These are phyloP conservation scores for Dalechampia spathulata DNA, from an alignment of 441 rosid species.

Conservation along the genomic window DNA sequence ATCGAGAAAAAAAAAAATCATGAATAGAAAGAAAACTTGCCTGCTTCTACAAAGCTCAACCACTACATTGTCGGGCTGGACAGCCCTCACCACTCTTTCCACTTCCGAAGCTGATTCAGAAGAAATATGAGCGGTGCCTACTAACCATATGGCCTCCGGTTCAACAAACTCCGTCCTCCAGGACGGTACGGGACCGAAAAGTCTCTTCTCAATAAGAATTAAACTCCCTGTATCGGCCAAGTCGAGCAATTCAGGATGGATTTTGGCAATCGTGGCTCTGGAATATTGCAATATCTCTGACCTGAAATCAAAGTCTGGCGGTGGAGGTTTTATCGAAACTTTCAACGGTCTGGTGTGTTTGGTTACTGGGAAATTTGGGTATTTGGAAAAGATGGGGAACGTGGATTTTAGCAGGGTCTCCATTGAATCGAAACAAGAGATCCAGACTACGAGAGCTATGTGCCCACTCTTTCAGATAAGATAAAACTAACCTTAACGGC, in stretches of 20 bases:
- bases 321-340: constrained; percentile 61
- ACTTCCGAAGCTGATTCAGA: constrained; percentile 50
- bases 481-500: no score
- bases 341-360: constrained; percentile 30
- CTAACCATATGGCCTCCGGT: constrained; percentile 70
- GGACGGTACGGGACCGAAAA: constrained; percentile 63
- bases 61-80: constrained; percentile 71
- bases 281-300: constrained; percentile 41
- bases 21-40: constrained; percentile 17
- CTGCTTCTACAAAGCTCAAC: constrained; percentile 94
- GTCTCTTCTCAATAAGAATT: constrained; percentile 45
- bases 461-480: no score
- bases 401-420: constrained; percentile 37
- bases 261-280: constrained; percentile 38
- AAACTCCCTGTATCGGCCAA: constrained; percentile 57
- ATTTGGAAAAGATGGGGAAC: constrained; percentile 29
- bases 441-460: no score
- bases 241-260: constrained; percentile 50
- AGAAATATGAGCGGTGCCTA: constrained; percentile 69
- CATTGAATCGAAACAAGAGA: no score
- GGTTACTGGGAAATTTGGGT: constrained; percentile 15
- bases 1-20: not conserved
- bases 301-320: constrained; percentile 69
- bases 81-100: constrained; percentile 55
- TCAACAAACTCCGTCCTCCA: constrained; percentile 78